These are phyloP conservation scores for Tolypocladium guangdongense DNA, from an alignment of 2,329 filamentous ascomycete genomes.

Conservation along the genomic window DNA sequence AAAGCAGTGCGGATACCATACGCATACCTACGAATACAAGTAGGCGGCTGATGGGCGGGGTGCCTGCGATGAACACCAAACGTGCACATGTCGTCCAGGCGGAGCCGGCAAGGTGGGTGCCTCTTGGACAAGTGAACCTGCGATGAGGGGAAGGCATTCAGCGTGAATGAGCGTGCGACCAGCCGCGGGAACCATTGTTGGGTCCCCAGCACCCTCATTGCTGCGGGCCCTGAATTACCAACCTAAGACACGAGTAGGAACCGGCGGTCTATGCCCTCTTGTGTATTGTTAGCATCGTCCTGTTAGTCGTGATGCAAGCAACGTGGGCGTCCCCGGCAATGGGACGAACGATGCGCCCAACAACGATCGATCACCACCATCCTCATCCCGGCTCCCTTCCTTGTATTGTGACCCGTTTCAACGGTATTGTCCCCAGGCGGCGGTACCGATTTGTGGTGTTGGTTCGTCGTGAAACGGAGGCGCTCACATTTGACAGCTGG, in stretches of 20 bases:
- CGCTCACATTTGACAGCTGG: background rate
- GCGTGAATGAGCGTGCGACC: no score
- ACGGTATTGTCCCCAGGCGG: background rate
- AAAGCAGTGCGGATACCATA: no score
- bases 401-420: background rate
- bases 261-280: background rate
- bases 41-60: no score
- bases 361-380: background rate
- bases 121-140: background rate
- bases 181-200: background rate
- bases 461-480: background rate
- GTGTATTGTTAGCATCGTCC: background rate
- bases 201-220: background rate
- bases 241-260: background rate
- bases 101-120: background rate
- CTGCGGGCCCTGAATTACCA: background rate
- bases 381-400: background rate
- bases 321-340: background rate
- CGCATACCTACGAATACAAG: no score
- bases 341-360: background rate
- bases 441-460: background rate
- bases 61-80: no score
- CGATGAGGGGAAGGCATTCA: no score
- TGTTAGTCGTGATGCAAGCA: background rate
- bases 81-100: background rate